Evolutionary conservation across 257 asterid genomes (phyloP).

Genomic region (Penstemon barbatus): DNA sequence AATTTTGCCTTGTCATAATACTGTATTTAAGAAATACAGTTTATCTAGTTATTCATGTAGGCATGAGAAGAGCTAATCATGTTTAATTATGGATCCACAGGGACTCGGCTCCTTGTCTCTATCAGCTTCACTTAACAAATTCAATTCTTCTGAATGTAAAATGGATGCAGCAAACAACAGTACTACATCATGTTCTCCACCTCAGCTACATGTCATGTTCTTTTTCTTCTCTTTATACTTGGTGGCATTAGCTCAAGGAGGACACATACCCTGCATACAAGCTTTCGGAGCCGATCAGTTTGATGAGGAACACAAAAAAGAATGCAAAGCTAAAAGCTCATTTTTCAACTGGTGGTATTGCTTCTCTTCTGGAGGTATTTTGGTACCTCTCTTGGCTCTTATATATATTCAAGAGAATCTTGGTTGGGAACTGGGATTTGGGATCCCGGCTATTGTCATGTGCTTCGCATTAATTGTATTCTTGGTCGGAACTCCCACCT

Average conservation of each 20-base stretch:
- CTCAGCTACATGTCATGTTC: constrained; percentile 25
- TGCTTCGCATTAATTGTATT: constrained; percentile 40
- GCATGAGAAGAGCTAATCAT: background rate
- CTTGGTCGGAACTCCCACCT: constrained; percentile 41
- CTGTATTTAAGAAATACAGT: too few relatives aligned
- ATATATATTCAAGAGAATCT: constrained; percentile 55
- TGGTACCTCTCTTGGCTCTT: constrained; percentile 34
- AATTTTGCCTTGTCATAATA: too few relatives aligned
- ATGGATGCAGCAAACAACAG: background rate
- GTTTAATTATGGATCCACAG: constrained; percentile 6
- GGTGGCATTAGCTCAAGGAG: constrained; percentile 36
- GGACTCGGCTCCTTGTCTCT: constrained; percentile 26
- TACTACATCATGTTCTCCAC: constrained; percentile 22
- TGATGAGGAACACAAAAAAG: constrained; percentile 31
- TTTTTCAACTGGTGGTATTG: constrained; percentile 49
- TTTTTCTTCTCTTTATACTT: constrained; percentile 34
- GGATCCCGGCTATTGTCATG: constrained; percentile 56
- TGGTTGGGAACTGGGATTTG: constrained; percentile 63
- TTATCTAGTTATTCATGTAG: background rate
- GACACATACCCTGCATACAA: constrained; percentile 18
- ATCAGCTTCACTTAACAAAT: constrained; percentile 30
- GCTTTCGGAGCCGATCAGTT: constrained; percentile 45
- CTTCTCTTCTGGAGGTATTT: constrained; percentile 24
- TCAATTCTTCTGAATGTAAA: constrained; percentile 26
- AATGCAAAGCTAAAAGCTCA: constrained; percentile 36